phyloP scores from a whole-genome alignment of 768 basidiomycete species.

The Hygrophoropsis aurantiaca region DNA sequence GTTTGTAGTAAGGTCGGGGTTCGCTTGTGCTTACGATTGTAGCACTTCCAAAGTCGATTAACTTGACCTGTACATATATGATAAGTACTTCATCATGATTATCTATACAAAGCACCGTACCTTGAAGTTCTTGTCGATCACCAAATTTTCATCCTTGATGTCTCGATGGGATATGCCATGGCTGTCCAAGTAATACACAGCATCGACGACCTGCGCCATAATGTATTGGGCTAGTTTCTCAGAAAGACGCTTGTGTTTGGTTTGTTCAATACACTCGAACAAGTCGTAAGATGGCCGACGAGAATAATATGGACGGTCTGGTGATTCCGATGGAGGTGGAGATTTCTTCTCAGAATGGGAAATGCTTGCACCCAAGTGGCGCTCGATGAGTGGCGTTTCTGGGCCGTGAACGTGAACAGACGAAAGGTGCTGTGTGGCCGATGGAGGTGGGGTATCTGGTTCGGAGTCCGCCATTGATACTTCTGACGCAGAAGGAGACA shows the following conservation, averaged over 20 bases:
- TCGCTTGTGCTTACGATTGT: slow-evolving; percentile 65
- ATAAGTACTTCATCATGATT: neutral
- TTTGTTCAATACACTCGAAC: slow-evolving; percentile 94
- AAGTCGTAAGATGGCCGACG: slow-evolving; percentile 87
- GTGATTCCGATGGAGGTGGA: slow-evolving; percentile 12
- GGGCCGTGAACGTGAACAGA: slow-evolving; percentile 16
- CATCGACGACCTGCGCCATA: slow-evolving; percentile 86
- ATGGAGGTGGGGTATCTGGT: slow-evolving; percentile 43
- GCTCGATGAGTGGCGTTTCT: slow-evolving; percentile 12
- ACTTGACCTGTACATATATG: slow-evolving; percentile 64
- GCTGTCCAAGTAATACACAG: slow-evolving; percentile 74
- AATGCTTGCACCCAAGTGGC: neutral
- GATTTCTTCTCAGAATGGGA: slow-evolving; percentile 15
- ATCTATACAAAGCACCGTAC: slow-evolving; percentile 33
- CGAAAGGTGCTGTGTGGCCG: slow-evolving; percentile 21
- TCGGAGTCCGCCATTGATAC: slow-evolving; percentile 45
- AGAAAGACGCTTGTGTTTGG: slow-evolving; percentile 72
- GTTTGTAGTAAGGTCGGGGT: slow-evolving; percentile 65
- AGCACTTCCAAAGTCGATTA: slow-evolving; percentile 95
- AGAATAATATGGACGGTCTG: slow-evolving; percentile 44
- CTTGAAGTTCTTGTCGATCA: slow-evolving; percentile 73
- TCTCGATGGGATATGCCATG: slow-evolving; percentile 93
- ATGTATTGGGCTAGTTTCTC: slow-evolving; percentile 81
- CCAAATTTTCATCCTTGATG: slow-evolving; percentile 95
- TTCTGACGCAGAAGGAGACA: slow-evolving; percentile 56